Conservation (phyloP, 1,139 yeast species). For the Magnusiomyces ingens region DNA sequence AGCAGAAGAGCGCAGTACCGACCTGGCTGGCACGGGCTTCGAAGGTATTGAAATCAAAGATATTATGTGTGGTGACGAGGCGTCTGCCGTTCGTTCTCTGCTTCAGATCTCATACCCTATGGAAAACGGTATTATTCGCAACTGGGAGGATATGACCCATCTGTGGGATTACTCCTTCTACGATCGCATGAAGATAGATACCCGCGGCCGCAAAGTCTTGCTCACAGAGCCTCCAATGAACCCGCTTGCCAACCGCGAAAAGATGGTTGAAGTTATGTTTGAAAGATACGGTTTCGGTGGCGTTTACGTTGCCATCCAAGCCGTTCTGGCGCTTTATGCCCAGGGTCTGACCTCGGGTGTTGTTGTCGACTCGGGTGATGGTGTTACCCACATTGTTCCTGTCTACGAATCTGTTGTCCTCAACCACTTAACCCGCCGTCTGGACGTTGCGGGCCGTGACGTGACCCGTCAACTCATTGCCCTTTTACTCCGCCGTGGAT, state of each 20-base stretch:
- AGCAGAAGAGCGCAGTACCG: conserved; percentile 84
- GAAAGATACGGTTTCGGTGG: conserved; percentile 94
- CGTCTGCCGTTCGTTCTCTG: conserved; percentile 81
- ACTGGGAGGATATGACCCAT: conserved; percentile 99
- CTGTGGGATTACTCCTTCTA: conserved; percentile 97
- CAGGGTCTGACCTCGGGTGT: conserved; percentile 97
- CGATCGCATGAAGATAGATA: conserved; percentile 75
- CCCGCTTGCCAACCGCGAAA: conserved; percentile 86
- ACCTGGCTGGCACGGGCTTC: conserved; percentile 33
- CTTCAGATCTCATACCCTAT: conserved; percentile 91
- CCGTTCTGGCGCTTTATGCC: conserved; percentile 92
- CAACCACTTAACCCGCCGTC: conserved; percentile 83
- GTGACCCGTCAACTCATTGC: conserved; percentile 92
- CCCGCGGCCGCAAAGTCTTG: conserved; percentile 71
- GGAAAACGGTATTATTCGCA: conserved; percentile 96
- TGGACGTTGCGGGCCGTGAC: conserved; percentile 97
- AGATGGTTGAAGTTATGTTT: conserved; percentile 96
- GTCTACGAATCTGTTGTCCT: conserved; percentile 94
- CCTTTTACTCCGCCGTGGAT: conserved; percentile 86
- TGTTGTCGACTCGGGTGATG: conserved; percentile 95
- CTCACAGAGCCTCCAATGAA: conserved; percentile 98
- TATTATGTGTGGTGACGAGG: conserved; percentile 97
- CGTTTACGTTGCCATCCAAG: conserved; percentile 96
- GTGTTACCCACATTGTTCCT: conserved; percentile 96
- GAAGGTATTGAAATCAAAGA: conserved; percentile 55